A percentile compares a stretch with the other conserved stretches of the same genome.
phyloP scores from a whole-genome alignment of 2,329 filamentous ascomycete species.

The Alternaria viburni region DNA sequence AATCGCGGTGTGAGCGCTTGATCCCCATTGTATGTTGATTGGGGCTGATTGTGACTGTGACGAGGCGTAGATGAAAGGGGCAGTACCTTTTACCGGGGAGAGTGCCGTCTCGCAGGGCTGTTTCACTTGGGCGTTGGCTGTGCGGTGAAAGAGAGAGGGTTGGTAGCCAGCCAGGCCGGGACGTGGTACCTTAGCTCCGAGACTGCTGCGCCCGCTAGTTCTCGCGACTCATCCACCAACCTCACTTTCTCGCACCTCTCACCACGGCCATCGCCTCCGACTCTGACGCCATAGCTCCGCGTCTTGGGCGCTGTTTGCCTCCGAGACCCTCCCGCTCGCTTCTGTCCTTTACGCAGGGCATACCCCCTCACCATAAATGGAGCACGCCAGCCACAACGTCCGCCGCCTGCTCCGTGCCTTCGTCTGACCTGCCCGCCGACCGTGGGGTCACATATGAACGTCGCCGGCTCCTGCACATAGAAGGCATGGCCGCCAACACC shows the following conservation, averaged over 20 bases:
- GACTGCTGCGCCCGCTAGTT: constrained; percentile 13
- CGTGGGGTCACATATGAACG: constrained; percentile 56
- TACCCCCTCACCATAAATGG: constrained; percentile 60
- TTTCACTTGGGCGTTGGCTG: constrained; percentile 1
- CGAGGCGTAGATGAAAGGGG: constrained; percentile 24
- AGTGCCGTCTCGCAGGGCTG: constrained; percentile 10
- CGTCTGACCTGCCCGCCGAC: constrained; percentile 64
- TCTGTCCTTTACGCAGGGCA: constrained; percentile 44
- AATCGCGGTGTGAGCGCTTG: constrained; percentile 65
- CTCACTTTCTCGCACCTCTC: constrained; percentile 21
- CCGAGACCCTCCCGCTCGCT: constrained; percentile 27
- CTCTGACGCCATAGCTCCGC: constrained; percentile 21
- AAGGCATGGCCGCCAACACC: constrained; percentile 54
- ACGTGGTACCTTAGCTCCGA: constrained; percentile 13
- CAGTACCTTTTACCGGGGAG: constrained; percentile 34
- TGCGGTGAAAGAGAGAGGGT: not conserved
- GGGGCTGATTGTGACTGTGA: constrained; percentile 15
- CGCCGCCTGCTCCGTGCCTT: constrained; percentile 58
- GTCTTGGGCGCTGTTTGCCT: constrained; percentile 36
- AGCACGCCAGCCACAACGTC: constrained; percentile 58
- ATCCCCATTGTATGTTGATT: constrained; percentile 54
- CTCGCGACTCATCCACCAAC: constrained; percentile 15
- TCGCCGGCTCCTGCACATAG: constrained; percentile 28
- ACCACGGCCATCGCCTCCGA: constrained; percentile 17
- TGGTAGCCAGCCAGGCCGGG: not conserved